Conservation (phyloP, 2,329 filamentous ascomycete genomes). For the Exophiala dermatitidis region DNA sequence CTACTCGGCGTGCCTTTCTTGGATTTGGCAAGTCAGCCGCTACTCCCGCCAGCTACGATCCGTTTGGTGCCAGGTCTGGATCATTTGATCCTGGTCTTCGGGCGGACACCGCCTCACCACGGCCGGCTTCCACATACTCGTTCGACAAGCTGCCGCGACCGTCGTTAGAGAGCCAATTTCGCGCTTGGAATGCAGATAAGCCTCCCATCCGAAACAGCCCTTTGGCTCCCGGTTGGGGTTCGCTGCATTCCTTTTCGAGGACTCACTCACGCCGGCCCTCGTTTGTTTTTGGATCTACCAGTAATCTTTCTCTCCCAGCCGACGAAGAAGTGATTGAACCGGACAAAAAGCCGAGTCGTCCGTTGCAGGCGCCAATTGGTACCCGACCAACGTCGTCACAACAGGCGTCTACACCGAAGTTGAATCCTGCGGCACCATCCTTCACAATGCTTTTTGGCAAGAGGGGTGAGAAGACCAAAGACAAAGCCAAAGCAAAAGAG, state of each 20-base stretch:
- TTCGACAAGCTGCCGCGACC: slow-evolving; percentile 61
- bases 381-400: slow-evolving; percentile 60
- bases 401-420: slow-evolving; percentile 47
- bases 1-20: slow-evolving; percentile 33
- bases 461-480: slow-evolving; percentile 41
- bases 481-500: slow-evolving; percentile 33
- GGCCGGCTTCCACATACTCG: slow-evolving; percentile 49
- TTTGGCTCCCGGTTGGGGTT: slow-evolving; percentile 48
- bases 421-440: slow-evolving; percentile 84
- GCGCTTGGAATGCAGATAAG: slow-evolving; percentile 58
- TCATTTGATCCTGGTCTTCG: slow-evolving; percentile 42
- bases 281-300: slow-evolving; percentile 66
- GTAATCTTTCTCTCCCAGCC: slow-evolving; percentile 49
- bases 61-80: slow-evolving; percentile 42
- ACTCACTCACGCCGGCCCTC: slow-evolving; percentile 75
- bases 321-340: slow-evolving; percentile 36
- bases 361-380: slow-evolving; percentile 64
- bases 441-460: slow-evolving; percentile 68
- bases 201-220: slow-evolving; percentile 48
- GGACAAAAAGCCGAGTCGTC: slow-evolving; percentile 42
- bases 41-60: slow-evolving; percentile 38
- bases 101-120: slow-evolving; percentile 38
- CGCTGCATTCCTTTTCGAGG: slow-evolving; percentile 59
- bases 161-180: slow-evolving; percentile 69
- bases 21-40: slow-evolving; percentile 32